Conservation (phyloP, 2,329 filamentous ascomycete genomes). For the Botrytis tulipae region DNA sequence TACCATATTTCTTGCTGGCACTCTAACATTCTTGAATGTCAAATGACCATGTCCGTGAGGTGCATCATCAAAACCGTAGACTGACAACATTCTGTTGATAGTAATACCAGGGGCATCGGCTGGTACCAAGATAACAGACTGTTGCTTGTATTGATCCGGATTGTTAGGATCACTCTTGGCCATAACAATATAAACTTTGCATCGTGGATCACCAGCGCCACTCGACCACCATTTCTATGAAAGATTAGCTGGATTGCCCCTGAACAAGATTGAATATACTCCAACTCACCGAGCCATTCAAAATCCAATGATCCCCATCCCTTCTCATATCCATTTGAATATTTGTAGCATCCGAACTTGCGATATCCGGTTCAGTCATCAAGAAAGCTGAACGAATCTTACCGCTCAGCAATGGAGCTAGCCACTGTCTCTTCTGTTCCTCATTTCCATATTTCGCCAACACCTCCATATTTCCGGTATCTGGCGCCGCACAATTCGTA, state of each 20-base stretch:
- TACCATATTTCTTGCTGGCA: constrained; percentile 80
- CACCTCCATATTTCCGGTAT: constrained; percentile 96
- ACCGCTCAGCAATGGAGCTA: constrained; percentile 76
- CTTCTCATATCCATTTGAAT: constrained; percentile 79
- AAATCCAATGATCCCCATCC: constrained; percentile 83
- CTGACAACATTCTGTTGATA: constrained; percentile 89
- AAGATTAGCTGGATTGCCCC: constrained; percentile 26
- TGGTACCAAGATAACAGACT: constrained; percentile 89
- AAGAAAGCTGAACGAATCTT: constrained; percentile 86
- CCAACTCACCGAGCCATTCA: constrained; percentile 75
- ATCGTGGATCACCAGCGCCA: constrained; percentile 88
- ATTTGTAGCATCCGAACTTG: constrained; percentile 89
- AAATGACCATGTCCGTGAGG: constrained; percentile 97
- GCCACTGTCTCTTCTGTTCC: constrained; percentile 80
- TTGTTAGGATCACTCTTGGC: constrained; percentile 82
- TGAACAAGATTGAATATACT: not conserved
- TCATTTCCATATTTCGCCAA: constrained; percentile 87
- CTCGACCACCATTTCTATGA: constrained; percentile 97
- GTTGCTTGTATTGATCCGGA: constrained; percentile 78
- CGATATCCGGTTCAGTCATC: constrained; percentile 90
- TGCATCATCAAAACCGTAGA: constrained; percentile 97
- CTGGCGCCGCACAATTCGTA: constrained; percentile 85
- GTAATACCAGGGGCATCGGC: constrained; percentile 78
- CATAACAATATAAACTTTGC: constrained; percentile 94
- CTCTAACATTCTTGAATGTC: constrained; percentile 82